Evolutionary conservation across 495 filamentous ascomycete species (phyloP), one percentile per base, ranked within the genome.

Genomic region (Penicillium waksmanii): DNA sequence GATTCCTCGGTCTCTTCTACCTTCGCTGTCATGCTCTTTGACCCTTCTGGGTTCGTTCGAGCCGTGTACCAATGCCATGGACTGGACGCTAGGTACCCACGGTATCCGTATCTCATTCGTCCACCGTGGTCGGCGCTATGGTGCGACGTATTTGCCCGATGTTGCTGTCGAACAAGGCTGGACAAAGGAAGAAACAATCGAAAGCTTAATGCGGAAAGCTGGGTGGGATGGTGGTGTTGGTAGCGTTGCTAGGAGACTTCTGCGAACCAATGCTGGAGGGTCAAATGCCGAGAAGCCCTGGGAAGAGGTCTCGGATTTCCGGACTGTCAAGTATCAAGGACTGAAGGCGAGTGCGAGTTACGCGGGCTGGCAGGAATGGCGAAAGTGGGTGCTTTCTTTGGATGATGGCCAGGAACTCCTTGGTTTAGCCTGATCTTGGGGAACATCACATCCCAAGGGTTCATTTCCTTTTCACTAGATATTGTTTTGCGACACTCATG

Each of bases 161-260:
- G 94, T 98, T 11, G 85, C 94, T 3, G 78, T 82, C 4, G 95
- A 98, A 78, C 95, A 98, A 72, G 92, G 90, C 19, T 98, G 95
- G 95, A 91, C 86, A 13, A 96, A 95, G 73, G 93, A 97, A 74
- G 91, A 97, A 80, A 91, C 93, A 2, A 65, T 98, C 21, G 81
- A 90, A 36, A 94, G 90, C 70, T 73, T 97, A 65, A 97, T 97
- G 92, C 82, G 92, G 55, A 97, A 97, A 80, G 94, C 93, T 0
- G 93, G 93, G 1, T 97, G 92, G 93, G 69, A 75, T 49, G 76
- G 74, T 13, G 65, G 66, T 34, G 54, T 48, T 12, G 68, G 73
- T 77, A 76, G 58, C 86, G 76, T 75, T 80, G 87, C 62, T 76
- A 84, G 69, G 55, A 67, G 73, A 56, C 56, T 80, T 21, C 61